Evolutionary conservation across 78 protist genomes (phyloP).

Genomic region (Planoprotostelium fungivorum): DNA sequence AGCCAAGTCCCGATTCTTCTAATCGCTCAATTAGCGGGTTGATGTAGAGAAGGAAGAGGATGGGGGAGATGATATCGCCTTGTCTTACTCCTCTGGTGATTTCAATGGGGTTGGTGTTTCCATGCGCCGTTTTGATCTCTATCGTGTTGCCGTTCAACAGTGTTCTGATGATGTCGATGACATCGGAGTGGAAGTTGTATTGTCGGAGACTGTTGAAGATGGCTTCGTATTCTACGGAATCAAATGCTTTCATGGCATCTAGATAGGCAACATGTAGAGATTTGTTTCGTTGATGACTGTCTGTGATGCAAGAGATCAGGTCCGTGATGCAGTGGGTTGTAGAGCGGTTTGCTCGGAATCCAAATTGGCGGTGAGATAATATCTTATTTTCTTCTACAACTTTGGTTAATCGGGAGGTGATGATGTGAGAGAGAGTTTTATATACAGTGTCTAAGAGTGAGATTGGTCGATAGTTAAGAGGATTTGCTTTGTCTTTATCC

Average conservation of each 20-base stretch:
- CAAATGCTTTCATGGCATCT: neutral
- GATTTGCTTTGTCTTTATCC: neutral
- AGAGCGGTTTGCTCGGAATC: neutral
- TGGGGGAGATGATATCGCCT: neutral
- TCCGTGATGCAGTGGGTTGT: neutral
- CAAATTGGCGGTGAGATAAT: neutral
- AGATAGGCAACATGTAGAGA: neutral
- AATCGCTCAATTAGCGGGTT: neutral
- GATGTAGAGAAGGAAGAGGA: neutral
- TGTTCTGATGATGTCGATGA: neutral
- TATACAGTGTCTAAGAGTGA: neutral
- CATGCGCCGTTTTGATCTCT: neutral
- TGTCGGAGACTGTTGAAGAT: neutral
- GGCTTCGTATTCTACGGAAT: neutral
- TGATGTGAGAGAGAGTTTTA: neutral
- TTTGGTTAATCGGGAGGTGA: neutral
- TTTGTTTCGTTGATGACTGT: neutral
- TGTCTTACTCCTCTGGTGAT: neutral
- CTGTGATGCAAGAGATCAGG: neutral
- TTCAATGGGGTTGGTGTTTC: neutral
- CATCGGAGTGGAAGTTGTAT: neutral
- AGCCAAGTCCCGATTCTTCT: neutral
- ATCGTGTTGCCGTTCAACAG: neutral
- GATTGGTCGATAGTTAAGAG: neutral
- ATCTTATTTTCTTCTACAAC: neutral